A percentile compares a stretch with the other conserved stretches of the same genome.
Conservation (phyloP, 805 yeast genomes). For the Ogataea paradorogensis region DNA sequence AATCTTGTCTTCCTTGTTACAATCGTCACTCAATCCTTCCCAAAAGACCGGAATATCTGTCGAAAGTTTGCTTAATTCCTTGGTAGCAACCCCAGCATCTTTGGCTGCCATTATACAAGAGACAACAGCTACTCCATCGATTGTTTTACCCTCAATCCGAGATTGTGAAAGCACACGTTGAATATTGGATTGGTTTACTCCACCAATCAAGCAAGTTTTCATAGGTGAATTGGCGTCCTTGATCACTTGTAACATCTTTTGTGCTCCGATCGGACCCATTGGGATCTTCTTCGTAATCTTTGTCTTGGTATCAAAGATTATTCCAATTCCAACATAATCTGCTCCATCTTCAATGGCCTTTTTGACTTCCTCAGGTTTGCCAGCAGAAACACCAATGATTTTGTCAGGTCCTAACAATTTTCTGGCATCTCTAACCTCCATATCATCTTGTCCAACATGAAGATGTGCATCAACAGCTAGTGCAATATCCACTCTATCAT, state of each 20-base stretch:
- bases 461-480: constrained; percentile 86
- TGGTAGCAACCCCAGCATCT: constrained; percentile 53
- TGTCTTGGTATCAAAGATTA: constrained; percentile 71
- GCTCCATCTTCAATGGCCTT: constrained; percentile 46
- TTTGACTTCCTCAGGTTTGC: constrained; percentile 52
- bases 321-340: constrained; percentile 85
- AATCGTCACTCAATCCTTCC: background rate
- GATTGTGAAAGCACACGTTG: constrained; percentile 54
- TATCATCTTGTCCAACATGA: constrained; percentile 91
- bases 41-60: constrained; percentile 31
- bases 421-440: constrained; percentile 60
- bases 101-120: constrained; percentile 73
- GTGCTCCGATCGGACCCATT: constrained; percentile 69
- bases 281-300: constrained; percentile 55
- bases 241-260: constrained; percentile 49
- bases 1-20: background rate
- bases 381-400: constrained; percentile 77
- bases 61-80: constrained; percentile 32
- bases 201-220: constrained; percentile 77
- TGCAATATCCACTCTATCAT: constrained; percentile 87
- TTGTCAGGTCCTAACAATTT: constrained; percentile 66
- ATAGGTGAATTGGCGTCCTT: constrained; percentile 35
- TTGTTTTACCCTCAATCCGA: constrained; percentile 39
- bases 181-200: constrained; percentile 63
- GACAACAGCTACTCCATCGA: constrained; percentile 88